Conservation (phyloP, 2,329 filamentous ascomycete genomes). For the Cadophora sp. region DNA sequence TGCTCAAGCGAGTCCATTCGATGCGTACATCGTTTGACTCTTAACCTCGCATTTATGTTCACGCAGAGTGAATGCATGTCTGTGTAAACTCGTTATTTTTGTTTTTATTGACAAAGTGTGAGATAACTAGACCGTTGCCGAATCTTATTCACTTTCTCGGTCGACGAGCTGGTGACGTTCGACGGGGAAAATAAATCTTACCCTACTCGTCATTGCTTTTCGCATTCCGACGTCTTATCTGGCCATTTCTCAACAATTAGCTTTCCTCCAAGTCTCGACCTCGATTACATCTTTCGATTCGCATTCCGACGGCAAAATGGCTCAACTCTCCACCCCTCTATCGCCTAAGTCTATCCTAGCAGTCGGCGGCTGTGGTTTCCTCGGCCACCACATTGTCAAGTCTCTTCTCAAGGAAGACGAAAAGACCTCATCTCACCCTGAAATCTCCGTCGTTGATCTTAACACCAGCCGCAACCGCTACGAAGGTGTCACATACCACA, state of each 20-base stretch:
- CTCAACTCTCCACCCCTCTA: not conserved
- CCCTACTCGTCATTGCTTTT: not conserved
- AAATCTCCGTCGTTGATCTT: constrained; percentile 15
- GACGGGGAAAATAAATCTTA: no score
- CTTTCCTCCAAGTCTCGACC: not conserved
- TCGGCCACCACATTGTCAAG: constrained; percentile 19
- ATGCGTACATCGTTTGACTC: no score
- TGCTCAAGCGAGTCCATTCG: no score
- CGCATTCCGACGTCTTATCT: not conserved
- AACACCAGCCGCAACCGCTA: not conserved
- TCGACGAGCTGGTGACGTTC: no score
- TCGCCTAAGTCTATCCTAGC: not conserved
- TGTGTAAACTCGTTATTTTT: no score
- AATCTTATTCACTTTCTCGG: no score
- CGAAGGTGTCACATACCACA: constrained; percentile 8
- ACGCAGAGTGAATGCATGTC: no score
- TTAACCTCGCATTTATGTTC: no score
- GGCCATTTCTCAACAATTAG: not conserved
- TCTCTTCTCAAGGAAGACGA: not conserved
- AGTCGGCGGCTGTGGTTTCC: constrained; percentile 25
- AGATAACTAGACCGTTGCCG: no score
- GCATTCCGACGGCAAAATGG: not conserved
- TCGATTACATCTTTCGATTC: no score
- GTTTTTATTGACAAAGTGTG: no score
- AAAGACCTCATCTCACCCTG: not conserved